These are phyloP conservation scores for Pichia heedii DNA, from an alignment of 805 yeast species.

Conservation along the genomic window DNA sequence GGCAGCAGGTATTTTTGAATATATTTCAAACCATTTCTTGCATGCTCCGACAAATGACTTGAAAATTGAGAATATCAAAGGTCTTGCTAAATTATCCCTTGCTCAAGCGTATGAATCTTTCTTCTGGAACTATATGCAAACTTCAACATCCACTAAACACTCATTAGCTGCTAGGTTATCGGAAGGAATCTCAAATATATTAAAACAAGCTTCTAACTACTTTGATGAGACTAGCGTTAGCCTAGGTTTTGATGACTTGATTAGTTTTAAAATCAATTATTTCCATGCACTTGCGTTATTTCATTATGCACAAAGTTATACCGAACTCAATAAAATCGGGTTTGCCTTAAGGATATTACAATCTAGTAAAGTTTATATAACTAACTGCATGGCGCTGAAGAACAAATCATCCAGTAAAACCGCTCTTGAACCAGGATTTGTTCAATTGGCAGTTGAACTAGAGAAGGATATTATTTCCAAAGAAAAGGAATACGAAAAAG, in stretches of 20 bases:
- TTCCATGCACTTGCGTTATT: conserved; percentile 54
- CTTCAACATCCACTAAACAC: conserved; percentile 38
- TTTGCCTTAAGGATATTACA: conserved; percentile 61
- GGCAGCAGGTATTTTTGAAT: conserved; percentile 70
- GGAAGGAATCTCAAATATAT: conserved; percentile 48
- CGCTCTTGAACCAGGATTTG: not conserved
- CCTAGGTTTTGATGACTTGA: conserved; percentile 40
- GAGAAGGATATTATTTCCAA: conserved; percentile 18
- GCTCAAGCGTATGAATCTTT: conserved; percentile 90
- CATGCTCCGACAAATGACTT: conserved; percentile 85
- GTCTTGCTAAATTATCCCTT: conserved; percentile 55
- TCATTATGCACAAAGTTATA: conserved; percentile 48
- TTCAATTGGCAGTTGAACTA: conserved; percentile 3
- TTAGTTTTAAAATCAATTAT: conserved; percentile 44
- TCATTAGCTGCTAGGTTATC: conserved; percentile 71
- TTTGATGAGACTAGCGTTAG: not conserved
- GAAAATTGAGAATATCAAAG: conserved; percentile 55
- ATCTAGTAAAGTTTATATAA: conserved; percentile 20
- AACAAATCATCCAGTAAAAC: not conserved
- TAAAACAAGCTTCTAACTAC: conserved; percentile 35
- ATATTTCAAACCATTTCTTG: conserved; percentile 68
- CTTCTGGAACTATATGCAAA: conserved; percentile 47
- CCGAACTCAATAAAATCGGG: conserved; percentile 55
- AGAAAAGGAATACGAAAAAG: conserved; percentile 47
- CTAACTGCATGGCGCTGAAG: not conserved